Base-by-base conservation (phyloP, 352 stramenopile genomes). In the Phytophthora ramorum region DNA sequence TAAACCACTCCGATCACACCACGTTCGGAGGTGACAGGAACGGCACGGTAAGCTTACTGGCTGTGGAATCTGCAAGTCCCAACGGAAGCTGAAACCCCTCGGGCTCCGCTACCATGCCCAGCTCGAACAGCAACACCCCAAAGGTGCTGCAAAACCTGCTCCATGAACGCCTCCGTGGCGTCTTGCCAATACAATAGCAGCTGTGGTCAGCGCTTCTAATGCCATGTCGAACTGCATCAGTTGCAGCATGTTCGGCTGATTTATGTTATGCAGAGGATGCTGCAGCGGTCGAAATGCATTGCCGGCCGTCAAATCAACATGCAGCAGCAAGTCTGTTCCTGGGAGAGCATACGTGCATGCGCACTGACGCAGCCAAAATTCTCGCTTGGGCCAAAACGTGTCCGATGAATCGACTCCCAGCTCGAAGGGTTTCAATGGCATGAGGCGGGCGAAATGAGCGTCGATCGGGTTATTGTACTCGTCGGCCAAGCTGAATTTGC, bases 1-100 rank as follows among this genome's bases (percentile, higher is more conserved):
- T 4, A 45, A 52, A 61, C n/a, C 45, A 47, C 10, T 35, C 28
- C 14, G 53, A 41, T 12, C 53, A 61, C 17, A 2, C 13, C 17
- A n/a, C 17, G 24, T 60, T 61, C 4, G 41, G 28, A 5, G 40
- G n/a, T 17, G 53, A 53, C 34, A 52, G 28, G 53, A 61, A 52
- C 9, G 53, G 40, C n/a, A 55, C 10, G 10, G n/a, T 13, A 9
- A 55, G n/a, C 8, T 26, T 17, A 12, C 30, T 26, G n/a, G 28
- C 13, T 20, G 22, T 5, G 37, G 16, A 22, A 26, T 10, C 24
- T n/a, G 12, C 35, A 58, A 47, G 2, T 12, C 24, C 50, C 1
- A 17, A 35, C 9, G 28, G 30, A 12, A 55, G 30, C 30, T 54
- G 7, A 7, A 43, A 9, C 3, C 8, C 8, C 6, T 43, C n/a